Base-by-base conservation (phyloP, 345 rosid genomes). In the Capsella bursapastoris region DNA sequence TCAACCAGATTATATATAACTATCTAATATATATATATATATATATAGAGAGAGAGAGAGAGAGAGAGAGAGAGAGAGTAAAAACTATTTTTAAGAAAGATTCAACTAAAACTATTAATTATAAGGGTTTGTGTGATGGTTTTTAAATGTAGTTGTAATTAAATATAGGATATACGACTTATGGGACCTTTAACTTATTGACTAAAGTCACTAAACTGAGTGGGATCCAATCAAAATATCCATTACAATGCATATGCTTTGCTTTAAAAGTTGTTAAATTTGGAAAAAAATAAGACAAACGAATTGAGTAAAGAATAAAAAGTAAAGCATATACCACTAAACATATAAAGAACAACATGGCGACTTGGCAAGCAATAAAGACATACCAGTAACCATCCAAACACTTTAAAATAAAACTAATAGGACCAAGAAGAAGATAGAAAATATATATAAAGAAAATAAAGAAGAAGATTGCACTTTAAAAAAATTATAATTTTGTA, bases 311-410 rank as follows among this genome's bases (percentile, higher is more conserved):
- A 70, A 70, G 75, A 76, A 70, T 70, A 22, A 70, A 70, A 69
- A 70, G 75, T 62, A 76, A 76, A 70, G 75, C 80, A 63, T 44
- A 76, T 62, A 63, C 59, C 71, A 76, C 75, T 76, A 69, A 69
- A 70, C 60, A 47, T 62, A 76, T 62, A 70, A 70, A 69, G 52
- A 70, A 76, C 71, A 70, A 76, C 58, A 63, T 69, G 71, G 60
- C 28, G 58, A 76, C 65, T 63, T 69, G 80, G 53, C 7, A 48
- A 62, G 52, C 69, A 56, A 70, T 56, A 76, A 76, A 76, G 80
- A 70, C 80, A 69, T 44, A 55, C 10, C 71, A 70, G 70, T 57
- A 70, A 69, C 38, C 47, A 66, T 70, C 80, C 80, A 70, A 70
- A 70, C 75, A 70, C 70, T 55, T 70, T 76, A 69, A 56, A 41